Base-by-base conservation (phyloP, 179 eudicot species). In the Silene noctiflora region DNA sequence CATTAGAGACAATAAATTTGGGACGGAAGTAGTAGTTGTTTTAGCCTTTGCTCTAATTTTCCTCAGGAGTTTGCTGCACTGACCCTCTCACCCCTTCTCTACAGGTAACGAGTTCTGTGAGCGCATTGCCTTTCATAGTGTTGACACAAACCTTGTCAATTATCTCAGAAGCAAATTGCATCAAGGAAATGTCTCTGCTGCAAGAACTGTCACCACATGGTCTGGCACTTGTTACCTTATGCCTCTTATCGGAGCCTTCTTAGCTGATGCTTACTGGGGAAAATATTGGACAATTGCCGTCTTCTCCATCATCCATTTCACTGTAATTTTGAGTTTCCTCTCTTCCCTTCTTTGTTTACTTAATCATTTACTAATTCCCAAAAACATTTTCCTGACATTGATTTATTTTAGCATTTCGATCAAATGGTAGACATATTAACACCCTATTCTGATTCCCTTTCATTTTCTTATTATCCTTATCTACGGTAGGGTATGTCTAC, bases 401-500 rank as follows among this genome's bases (percentile, higher is more conserved):
- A 14, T 33, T 33, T 33, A 3, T 33, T 33, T 39, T 39, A 39
- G 44, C 6, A 39, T 39, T 0, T 39, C 44, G 4, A 60, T 60
- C 25, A 16, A 17, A 59, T 20, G 63, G 20, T 22, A 22, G 39
- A 10, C 33, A 4, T 13, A 25, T 63, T 21, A 29, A 16, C 69
- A 4, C 60, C 7, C 42, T 65, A 13, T 48, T 48, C 44, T 55
- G 74, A 33, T 31, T 20, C 33, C 16, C 74, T 39, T 48, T 48
- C n/a, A 5, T 42, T 44, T 22, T 53, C 27, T 61, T 13, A 12
- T 10, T 74, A 21, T 7, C 27, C 25, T 75, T 62, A 12, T 69
- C 10, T 65, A 1, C n/a, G 59, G 27, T 17, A 91, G 96, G 96
- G 96, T 33, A 89, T 91, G 96, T 85, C 89, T 76, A 83, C 87